These are phyloP conservation scores for Thecaphora thlaspeos DNA, from an alignment of 1,284 basidiomycete species.

Conservation along the genomic window DNA sequence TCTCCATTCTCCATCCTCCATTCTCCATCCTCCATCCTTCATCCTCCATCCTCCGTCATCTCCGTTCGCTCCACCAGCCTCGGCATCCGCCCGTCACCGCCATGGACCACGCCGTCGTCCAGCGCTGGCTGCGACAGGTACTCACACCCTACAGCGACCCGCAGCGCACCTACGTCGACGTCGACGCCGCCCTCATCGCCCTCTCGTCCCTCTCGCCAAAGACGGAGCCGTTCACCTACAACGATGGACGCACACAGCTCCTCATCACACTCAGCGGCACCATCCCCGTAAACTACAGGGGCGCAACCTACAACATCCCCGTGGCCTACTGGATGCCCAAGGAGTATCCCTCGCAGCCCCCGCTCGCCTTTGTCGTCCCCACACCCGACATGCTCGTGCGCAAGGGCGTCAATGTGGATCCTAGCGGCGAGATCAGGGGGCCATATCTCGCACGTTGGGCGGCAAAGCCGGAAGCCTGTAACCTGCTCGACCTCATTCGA, in stretches of 20 bases:
- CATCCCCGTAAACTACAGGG: conserved; percentile 78
- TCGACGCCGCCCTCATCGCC: conserved; percentile 67
- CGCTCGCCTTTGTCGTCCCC: conserved; percentile 92
- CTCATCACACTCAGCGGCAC: conserved; percentile 87
- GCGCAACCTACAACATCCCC: conserved; percentile 86
- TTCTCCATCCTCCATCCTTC: too few species aligned
- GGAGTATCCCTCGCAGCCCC: conserved; percentile 64
- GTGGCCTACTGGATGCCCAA: conserved; percentile 72
- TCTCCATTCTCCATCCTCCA: too few species aligned
- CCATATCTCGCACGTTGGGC: conserved; percentile 76
- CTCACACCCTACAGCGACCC: conserved; percentile 63
- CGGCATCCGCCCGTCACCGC: background rate
- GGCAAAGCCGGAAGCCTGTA: conserved; percentile 81
- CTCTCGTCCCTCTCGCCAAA: conserved; percentile 75
- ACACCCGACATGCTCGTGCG: conserved; percentile 86
- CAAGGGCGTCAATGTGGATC: conserved; percentile 73
- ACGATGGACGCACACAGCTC: conserved; percentile 88
- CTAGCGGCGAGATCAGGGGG: conserved; percentile 72
- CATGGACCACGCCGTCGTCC: conserved; percentile 53
- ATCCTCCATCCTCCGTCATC: too few species aligned
- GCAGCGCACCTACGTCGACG: conserved; percentile 67
- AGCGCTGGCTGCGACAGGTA: conserved; percentile 50
- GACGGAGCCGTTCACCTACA: conserved; percentile 91
- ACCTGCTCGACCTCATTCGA: conserved; percentile 68
- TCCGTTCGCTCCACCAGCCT: too few species aligned